Evolutionary conservation across 2,329 filamentous ascomycete species (phyloP), one percentile per base, ranked within the genome.

Genomic region (Ophiosphaerella herpotricha): DNA sequence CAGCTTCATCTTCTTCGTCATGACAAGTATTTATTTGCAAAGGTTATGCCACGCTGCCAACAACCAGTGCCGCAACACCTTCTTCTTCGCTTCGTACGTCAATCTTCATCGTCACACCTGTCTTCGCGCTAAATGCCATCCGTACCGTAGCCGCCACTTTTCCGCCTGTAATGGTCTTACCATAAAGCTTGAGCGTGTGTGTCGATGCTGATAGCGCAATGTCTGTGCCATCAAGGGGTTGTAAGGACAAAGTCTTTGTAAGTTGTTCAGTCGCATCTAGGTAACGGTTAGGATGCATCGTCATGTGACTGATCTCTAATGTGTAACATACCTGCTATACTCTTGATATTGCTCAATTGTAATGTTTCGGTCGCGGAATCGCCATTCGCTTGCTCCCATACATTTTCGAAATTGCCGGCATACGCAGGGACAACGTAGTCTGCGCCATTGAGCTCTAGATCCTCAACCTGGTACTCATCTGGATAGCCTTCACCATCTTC

Each of bases 391-490:
- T 96, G 90, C 74, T 96, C 91, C 93, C 93, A 99, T 40, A 97
- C 84, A 67, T 96, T 91, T 70, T 90, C 91, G 72, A 97, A 99
- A 80, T 91, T 96, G 72, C 92, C 89, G 14, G 92, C 92, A 74
- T 96, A 99, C 2, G 91, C 88, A 16, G 94, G 94, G 40, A 96
- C 83, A 55, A 99, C 86, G 75, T 97, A 99, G 74, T 99, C 94
- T 61, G 91, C 91, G 50, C 93, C 94, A 14, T 85, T 83, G 53
- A 99, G 84, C 55, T 97, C 92, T 54, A 97, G 85, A 70, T 97
- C 91, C 55, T 94, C 91, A 52, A 97, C 89, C 77, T 97, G 90
- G 71, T 99, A 99, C 77, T 99, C 94, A 68, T 99, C 94, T 45
- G 97, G 93, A 73, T 97, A 97, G 39, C 94, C 94, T 39, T 78